These are phyloP conservation scores for Populus alba DNA, from an alignment of 345 rosid genomes.

Conservation along the genomic window DNA sequence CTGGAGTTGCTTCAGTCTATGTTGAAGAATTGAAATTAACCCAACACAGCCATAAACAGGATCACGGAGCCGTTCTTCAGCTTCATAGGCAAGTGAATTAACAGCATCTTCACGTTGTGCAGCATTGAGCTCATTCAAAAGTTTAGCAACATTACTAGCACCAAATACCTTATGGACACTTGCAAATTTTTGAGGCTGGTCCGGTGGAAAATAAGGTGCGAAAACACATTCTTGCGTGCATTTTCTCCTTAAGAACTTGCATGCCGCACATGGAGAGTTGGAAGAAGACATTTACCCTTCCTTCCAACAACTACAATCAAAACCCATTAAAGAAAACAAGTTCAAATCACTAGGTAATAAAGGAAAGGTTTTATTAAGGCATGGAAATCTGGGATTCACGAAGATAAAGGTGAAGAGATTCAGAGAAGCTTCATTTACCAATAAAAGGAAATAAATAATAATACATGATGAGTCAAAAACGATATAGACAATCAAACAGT, in stretches of 20 bases:
- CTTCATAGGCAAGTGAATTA: slow-evolving; percentile 71
- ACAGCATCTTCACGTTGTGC: slow-evolving; percentile 68
- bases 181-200: slow-evolving; percentile 31
- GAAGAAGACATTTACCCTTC: slow-evolving; percentile 22
- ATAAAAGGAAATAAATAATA: background rate
- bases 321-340: background rate
- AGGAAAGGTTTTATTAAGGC: background rate
- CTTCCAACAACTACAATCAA: background rate
- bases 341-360: background rate
- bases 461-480: background rate
- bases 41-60: slow-evolving; percentile 92
- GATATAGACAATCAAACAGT: background rate
- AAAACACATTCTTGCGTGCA: slow-evolving; percentile 31
- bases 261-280: slow-evolving; percentile 33
- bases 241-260: slow-evolving; percentile 26
- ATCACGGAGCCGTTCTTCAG: slow-evolving; percentile 71
- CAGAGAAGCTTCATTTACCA: slow-evolving; percentile 14
- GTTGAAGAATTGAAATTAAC: slow-evolving; percentile 65
- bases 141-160: slow-evolving; percentile 65
- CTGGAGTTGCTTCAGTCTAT: slow-evolving; percentile 51
- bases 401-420: background rate
- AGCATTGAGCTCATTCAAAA: slow-evolving; percentile 56
- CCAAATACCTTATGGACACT: slow-evolving; percentile 29
- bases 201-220: slow-evolving; percentile 30
- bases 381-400: slow-evolving; percentile 11